A percentile compares a stretch with the other conserved stretches of the same genome.
These are phyloP conservation scores for Tylopilus vinaceipallidus DNA, from an alignment of 768 basidiomycete species.

Conservation along the genomic window DNA sequence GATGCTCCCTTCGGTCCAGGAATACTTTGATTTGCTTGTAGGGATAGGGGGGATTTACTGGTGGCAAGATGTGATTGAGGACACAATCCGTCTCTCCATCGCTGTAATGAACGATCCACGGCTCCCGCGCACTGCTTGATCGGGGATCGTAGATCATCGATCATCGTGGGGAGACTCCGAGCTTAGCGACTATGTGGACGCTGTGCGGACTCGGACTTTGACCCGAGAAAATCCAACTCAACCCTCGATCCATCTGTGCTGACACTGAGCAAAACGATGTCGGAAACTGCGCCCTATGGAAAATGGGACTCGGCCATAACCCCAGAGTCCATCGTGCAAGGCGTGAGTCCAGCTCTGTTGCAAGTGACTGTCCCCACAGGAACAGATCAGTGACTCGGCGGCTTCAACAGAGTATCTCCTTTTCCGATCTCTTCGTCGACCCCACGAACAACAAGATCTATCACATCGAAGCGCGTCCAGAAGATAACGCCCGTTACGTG, in stretches of 20 bases:
- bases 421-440: conserved; percentile 54
- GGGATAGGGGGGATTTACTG: too few species aligned
- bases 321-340: conserved; percentile 48
- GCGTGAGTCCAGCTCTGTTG: conserved; percentile 31
- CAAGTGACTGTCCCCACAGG: background rate
- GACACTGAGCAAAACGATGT: conserved; percentile 7
- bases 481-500: conserved; percentile 52
- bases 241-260: background rate
- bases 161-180: too few species aligned
- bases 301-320: conserved; percentile 61
- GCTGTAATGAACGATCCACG: too few species aligned
- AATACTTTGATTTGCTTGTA: too few species aligned
- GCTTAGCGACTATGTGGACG: too few species aligned
- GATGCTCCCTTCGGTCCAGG: too few species aligned
- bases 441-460: conserved; percentile 44
- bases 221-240: background rate
- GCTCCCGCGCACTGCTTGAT: too few species aligned
- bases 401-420: conserved; percentile 27
- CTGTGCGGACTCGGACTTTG: too few species aligned
- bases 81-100: too few species aligned
- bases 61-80: too few species aligned
- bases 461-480: conserved; percentile 59
- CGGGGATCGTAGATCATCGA: too few species aligned
- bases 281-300: conserved; percentile 49
- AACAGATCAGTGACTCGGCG: background rate